A percentile compares a stretch with the other conserved stretches of the same genome.
Conservation (phyloP, 805 yeast genomes). For the Candida yuanshanica region DNA sequence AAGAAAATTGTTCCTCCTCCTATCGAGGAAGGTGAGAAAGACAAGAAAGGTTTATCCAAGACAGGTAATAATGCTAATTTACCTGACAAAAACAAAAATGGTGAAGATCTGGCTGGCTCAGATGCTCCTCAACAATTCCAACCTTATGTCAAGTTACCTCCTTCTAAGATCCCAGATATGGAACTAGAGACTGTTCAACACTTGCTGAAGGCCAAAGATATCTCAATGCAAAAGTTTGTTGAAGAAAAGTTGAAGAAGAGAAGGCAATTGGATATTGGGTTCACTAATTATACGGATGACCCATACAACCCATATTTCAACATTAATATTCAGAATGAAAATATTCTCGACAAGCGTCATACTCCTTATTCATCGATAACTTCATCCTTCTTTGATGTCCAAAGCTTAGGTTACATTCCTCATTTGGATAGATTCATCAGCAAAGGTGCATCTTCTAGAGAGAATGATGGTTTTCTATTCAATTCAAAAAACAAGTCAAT, state of each 20-base stretch:
- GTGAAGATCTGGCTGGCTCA: slow-evolving; percentile 19
- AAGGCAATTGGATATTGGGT: slow-evolving; percentile 56
- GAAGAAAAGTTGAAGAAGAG: slow-evolving; percentile 74
- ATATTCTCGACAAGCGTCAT: slow-evolving; percentile 50
- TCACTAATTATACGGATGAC: slow-evolving; percentile 83
- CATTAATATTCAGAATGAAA: slow-evolving; percentile 47
- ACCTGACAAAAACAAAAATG: slow-evolving; percentile 14
- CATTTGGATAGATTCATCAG: slow-evolving; percentile 20
- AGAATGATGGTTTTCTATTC: slow-evolving; percentile 26
- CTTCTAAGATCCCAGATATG: slow-evolving; percentile 90
- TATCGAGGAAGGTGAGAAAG: slow-evolving; percentile 9
- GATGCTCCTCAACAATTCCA: slow-evolving; percentile 36
- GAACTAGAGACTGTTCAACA: slow-evolving; percentile 79
- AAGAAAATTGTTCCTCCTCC: slow-evolving; percentile 35
- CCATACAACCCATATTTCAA: slow-evolving; percentile 78
- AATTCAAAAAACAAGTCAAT: slow-evolving; percentile 20
- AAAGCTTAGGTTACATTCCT: slow-evolving; percentile 46
- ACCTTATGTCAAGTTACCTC: slow-evolving; percentile 82
- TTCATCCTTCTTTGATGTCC: slow-evolving; percentile 58
- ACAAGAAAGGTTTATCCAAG: slow-evolving; percentile 17
- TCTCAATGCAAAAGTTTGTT: slow-evolving; percentile 76
- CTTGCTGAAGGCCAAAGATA: slow-evolving; percentile 68
- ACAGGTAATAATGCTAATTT: slow-evolving; percentile 13
- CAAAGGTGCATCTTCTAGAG: slow-evolving; percentile 20
- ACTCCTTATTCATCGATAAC: slow-evolving; percentile 79